Conservation (phyloP, 192 early-diverging fungal species). For the Coemansia sp. region DNA sequence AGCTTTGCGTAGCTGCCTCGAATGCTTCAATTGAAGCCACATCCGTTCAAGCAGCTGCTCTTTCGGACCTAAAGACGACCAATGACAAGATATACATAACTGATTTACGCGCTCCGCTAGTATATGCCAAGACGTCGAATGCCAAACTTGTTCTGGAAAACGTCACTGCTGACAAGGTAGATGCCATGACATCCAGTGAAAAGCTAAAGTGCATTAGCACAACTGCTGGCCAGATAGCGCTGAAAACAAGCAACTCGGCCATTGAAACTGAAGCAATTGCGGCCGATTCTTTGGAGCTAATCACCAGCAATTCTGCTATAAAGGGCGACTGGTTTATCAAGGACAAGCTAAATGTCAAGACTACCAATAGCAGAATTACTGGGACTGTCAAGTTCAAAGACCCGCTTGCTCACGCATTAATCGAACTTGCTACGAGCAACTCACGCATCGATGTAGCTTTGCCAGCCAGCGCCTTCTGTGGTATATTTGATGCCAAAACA, state of each 20-base stretch:
- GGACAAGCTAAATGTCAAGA: conserved; percentile 6
- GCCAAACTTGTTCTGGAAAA: not conserved
- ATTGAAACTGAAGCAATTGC: conserved; percentile 1
- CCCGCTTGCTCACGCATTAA: not conserved
- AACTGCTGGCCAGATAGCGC: not conserved
- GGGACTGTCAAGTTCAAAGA: conserved; percentile 5
- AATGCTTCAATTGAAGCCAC: not conserved
- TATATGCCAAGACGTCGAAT: conserved; percentile 2
- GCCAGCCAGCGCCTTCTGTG: not conserved
- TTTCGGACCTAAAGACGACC: not conserved
- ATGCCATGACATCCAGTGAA: not conserved
- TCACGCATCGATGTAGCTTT: not conserved
- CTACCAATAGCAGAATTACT: conserved; percentile 22
- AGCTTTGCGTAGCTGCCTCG: not conserved
- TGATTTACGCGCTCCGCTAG: not conserved
- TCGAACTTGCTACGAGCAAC: conserved; percentile 4
- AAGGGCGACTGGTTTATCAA: conserved; percentile 7
- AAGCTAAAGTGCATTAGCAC: not conserved
- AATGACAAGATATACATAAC: not conserved
- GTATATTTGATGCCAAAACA: conserved; percentile 4
- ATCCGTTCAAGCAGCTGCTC: not conserved
- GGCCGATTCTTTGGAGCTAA: conserved; percentile 2
- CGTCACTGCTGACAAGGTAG: not conserved
- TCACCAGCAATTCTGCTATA: not conserved
- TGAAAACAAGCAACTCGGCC: not conserved